Conservation (phyloP, 257 asterid genomes). For the Capsicum pubescens region DNA sequence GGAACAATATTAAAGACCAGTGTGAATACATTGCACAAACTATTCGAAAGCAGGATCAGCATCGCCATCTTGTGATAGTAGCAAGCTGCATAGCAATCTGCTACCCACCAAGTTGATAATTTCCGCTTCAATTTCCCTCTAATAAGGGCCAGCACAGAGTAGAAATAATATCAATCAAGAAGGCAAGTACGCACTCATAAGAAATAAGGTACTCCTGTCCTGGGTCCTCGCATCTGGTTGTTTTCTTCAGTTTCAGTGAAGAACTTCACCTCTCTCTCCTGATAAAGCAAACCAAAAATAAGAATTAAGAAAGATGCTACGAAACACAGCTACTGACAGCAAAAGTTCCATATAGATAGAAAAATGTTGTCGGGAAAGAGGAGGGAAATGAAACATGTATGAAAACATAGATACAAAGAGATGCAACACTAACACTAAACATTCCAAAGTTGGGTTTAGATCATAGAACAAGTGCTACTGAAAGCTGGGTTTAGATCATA, state of each 20-base stretch:
- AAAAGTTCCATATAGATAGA: not conserved
- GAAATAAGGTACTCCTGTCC: constrained; percentile 97
- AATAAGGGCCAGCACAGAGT: not conserved
- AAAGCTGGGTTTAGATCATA: too few relatives aligned
- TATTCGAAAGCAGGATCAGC: constrained; percentile 43
- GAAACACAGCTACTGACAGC: not conserved
- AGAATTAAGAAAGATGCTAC: not conserved
- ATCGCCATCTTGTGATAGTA: constrained; percentile 23
- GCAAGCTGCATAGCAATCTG: constrained; percentile 19
- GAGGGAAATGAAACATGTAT: constrained; percentile 10
- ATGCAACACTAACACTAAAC: not conserved
- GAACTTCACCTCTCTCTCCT: constrained; percentile 99
- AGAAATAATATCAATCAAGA: constrained; percentile 24
- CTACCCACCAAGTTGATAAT: constrained; percentile 21
- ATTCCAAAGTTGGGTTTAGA: constrained; percentile 12
- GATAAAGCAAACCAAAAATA: constrained; percentile 21
- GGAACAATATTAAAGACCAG: constrained; percentile 25
- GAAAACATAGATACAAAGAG: not conserved
- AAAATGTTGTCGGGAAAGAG: not conserved
- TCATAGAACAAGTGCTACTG: not conserved
- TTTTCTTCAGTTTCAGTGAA: constrained; percentile 98
- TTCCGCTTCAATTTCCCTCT: constrained; percentile 8
- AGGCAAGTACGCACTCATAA: constrained; percentile 47
- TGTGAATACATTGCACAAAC: constrained; percentile 48
- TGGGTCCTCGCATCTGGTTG: constrained; percentile 99